These are phyloP conservation scores for Plasmopara viticola DNA, from an alignment of 352 stramenopile species.

Conservation along the genomic window DNA sequence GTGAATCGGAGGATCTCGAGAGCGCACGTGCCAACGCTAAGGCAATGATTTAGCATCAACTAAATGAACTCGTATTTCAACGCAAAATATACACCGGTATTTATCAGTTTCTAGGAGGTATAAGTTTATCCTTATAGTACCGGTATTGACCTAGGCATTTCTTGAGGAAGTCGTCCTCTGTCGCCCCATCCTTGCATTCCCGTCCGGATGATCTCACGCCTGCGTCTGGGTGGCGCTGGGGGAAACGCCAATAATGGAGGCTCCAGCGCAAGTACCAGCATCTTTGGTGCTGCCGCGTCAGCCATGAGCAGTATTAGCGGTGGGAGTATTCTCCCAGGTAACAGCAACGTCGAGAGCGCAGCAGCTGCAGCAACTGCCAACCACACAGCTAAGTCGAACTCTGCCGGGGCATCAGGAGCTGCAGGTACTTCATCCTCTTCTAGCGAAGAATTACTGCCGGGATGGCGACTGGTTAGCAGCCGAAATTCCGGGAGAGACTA, in stretches of 20 bases:
- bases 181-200: neutral
- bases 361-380: conserved; percentile 34
- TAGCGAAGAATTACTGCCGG: conserved; percentile 39
- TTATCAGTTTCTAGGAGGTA: neutral
- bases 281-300: conserved; percentile 50
- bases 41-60: conserved; percentile 11
- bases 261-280: conserved; percentile 44
- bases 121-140: conserved; percentile 1
- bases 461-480: conserved; percentile 68
- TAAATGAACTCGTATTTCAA: conserved; percentile 9
- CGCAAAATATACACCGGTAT: neutral
- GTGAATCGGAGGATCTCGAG: conserved; percentile 21
- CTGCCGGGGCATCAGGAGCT: conserved; percentile 12
- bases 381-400: conserved; percentile 18
- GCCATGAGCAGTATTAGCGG: conserved; percentile 47
- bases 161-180: conserved; percentile 4
- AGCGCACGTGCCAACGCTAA: conserved; percentile 22
- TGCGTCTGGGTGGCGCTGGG: conserved; percentile 44
- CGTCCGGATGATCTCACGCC: conserved; percentile 55
- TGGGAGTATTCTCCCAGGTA: conserved; percentile 39
- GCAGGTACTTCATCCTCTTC: conserved; percentile 21
- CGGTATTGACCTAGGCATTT: conserved; percentile 6
- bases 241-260: conserved; percentile 28
- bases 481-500: conserved; percentile 61
- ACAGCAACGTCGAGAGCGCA: conserved; percentile 34